Conservation (phyloP, 1,139 yeast species). For the Candida tetrigidarum region DNA sequence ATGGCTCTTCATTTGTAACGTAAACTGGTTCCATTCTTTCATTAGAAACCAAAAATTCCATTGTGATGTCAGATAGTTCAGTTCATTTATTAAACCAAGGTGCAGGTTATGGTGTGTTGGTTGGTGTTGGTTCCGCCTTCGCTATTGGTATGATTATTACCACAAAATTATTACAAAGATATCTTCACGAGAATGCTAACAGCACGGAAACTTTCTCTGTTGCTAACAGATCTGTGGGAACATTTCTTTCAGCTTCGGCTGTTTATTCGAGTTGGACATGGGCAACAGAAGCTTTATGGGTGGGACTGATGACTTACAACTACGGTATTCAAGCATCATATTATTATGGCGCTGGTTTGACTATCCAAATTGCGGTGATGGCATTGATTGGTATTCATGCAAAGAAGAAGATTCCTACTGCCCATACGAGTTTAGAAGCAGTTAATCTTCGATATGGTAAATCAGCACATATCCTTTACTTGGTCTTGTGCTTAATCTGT, state of each 20-base stretch:
- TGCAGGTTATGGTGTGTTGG: conserved; percentile 33
- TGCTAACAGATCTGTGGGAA: conserved; percentile 32
- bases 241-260: conserved; percentile 30
- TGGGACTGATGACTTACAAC: conserved; percentile 28
- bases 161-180: conserved; percentile 27
- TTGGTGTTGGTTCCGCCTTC: conserved; percentile 35
- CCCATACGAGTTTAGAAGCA: conserved; percentile 35
- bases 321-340: conserved; percentile 32
- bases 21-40: no score
- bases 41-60: no score
- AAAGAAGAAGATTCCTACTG: conserved; percentile 33
- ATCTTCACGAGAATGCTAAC: conserved; percentile 30
- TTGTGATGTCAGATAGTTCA: conserved; percentile 15
- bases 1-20: no score
- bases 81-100: conserved; percentile 26
- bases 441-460: conserved; percentile 36
- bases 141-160: conserved; percentile 34
- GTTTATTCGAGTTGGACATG: conserved; percentile 35
- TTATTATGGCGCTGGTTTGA: conserved; percentile 34
- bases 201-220: conserved; percentile 36
- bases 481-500: conserved; percentile 34
- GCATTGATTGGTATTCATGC: conserved; percentile 32
- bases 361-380: conserved; percentile 35
- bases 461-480: conserved; percentile 31
- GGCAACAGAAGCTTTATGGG: conserved; percentile 35